These are phyloP conservation scores for Xylariaceae sp. DNA, from an alignment of 2,329 filamentous ascomycete species.

Conservation along the genomic window DNA sequence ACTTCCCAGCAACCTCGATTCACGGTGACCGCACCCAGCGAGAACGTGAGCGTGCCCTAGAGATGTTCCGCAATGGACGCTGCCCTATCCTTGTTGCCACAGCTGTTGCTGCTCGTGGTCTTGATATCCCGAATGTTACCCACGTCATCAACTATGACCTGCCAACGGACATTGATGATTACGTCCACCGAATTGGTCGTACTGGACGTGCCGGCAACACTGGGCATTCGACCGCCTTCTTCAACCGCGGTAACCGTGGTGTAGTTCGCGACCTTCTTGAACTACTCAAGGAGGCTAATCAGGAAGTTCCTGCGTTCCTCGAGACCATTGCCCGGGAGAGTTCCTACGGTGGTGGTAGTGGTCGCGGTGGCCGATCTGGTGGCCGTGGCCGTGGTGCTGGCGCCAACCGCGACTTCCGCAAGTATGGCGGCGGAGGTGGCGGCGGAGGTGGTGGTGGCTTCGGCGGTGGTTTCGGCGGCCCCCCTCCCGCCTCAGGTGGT, in stretches of 20 bases:
- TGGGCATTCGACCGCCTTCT: conserved; percentile 96
- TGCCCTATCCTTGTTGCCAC: conserved; percentile 97
- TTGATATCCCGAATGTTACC: conserved; percentile 93
- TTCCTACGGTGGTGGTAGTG: conserved; percentile 64
- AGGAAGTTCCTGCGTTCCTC: conserved; percentile 88
- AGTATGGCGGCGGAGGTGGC: conserved; percentile 52
- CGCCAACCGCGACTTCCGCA: conserved; percentile 86
- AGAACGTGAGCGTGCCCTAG: conserved; percentile 94
- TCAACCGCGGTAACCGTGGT: conserved; percentile 98
- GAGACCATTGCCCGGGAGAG: conserved; percentile 97
- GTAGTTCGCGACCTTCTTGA: conserved; percentile 95
- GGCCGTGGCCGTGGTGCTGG: conserved; percentile 66
- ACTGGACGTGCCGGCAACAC: conserved; percentile 99
- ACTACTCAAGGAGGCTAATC: conserved; percentile 97
- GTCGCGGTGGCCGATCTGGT: conserved; percentile 56
- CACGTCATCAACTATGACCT: conserved; percentile 99
- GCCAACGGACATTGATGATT: conserved; percentile 98
- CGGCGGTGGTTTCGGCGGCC: conserved; percentile 30
- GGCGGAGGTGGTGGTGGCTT: conserved; percentile 41
- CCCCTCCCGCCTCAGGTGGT: conserved; percentile 33
- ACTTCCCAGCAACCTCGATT: conserved; percentile 96
- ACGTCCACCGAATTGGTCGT: conserved; percentile 99
- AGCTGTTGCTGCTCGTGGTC: conserved; percentile 83
- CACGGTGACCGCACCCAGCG: conserved; percentile 98
- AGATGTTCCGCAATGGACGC: conserved; percentile 93